Conservation (phyloP, 140 eudicot species). For the Senecio squalidus region DNA sequence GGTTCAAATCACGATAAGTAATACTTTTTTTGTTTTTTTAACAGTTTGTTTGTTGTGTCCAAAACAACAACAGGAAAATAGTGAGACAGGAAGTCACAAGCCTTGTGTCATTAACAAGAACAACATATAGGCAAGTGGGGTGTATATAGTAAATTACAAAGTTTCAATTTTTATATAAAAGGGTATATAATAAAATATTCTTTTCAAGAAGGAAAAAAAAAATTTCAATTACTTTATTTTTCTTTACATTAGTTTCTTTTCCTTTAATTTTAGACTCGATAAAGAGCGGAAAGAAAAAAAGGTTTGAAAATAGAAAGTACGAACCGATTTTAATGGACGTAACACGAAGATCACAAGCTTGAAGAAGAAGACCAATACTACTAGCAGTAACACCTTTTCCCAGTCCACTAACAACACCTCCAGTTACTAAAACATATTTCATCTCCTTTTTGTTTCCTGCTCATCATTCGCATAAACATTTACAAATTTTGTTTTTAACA, state of each 20-base stretch:
- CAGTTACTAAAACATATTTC: conserved; percentile 91
- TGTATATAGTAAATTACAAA: background rate
- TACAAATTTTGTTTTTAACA: too few species aligned
- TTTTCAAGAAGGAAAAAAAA: background rate
- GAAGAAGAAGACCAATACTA: conserved; percentile 88
- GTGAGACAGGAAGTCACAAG: conserved; percentile 13
- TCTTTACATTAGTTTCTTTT: too few species aligned
- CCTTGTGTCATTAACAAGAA: conserved; percentile 22
- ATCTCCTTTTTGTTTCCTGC: conserved; percentile 33
- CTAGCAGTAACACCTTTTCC: conserved; percentile 98
- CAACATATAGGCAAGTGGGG: background rate
- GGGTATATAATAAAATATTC: background rate
- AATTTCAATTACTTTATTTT: too few species aligned
- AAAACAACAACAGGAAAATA: too few species aligned
- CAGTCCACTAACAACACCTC: conserved; percentile 92
- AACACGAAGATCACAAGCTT: conserved; percentile 77
- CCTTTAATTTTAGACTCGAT: too few species aligned
- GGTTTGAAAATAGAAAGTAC: background rate
- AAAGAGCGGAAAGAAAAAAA: too few species aligned
- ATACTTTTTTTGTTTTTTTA: too few species aligned
- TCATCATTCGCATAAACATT: conserved; percentile 4
- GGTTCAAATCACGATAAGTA: too few species aligned
- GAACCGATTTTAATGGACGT: conserved; percentile 77
- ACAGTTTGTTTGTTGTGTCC: too few species aligned
- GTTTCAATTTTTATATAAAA: too few species aligned